phyloP scores from a whole-genome alignment of 106 monocot species.

The Dendrobium nobile region DNA sequence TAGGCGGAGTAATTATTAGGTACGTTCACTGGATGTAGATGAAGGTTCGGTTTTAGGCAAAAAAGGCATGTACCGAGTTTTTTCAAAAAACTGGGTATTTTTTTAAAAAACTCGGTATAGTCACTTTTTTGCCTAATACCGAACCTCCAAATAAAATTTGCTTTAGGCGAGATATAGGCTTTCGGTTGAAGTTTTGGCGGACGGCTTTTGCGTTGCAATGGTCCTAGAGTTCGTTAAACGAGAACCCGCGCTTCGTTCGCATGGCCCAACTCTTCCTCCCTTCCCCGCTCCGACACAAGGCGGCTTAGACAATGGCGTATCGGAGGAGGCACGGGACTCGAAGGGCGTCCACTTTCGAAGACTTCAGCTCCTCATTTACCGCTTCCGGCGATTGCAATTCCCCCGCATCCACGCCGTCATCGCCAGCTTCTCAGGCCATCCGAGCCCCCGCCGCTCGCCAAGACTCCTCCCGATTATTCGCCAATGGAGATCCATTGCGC shows the following conservation, averaged over 20 bases:
- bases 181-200: too few relatives aligned
- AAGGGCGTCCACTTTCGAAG: slow-evolving; percentile 8
- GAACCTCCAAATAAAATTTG: too few relatives aligned
- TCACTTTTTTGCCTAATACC: too few relatives aligned
- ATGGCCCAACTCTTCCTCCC: background rate
- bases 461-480: slow-evolving; percentile 17
- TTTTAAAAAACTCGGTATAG: too few relatives aligned
- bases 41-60: too few relatives aligned
- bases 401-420: background rate
- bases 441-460: slow-evolving; percentile 17
- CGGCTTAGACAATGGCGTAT: slow-evolving; percentile 12
- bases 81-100: too few relatives aligned
- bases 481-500: background rate
- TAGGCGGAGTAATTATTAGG: too few relatives aligned
- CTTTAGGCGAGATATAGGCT: too few relatives aligned
- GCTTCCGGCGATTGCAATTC: background rate
- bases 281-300: background rate
- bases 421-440: slow-evolving; percentile 21
- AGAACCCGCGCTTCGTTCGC: background rate
- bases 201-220: too few relatives aligned
- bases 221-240: background rate
- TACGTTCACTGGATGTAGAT: too few relatives aligned
- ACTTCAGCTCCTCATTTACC: background rate
- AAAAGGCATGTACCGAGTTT: too few relatives aligned
- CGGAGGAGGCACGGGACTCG: slow-evolving; percentile 11